Percentiles rank a stretch among this genome's conserved stretches.
These are phyloP conservation scores for Smithsoniella earleae DNA, from an alignment of 163 green algal genomes.

Conservation along the genomic window DNA sequence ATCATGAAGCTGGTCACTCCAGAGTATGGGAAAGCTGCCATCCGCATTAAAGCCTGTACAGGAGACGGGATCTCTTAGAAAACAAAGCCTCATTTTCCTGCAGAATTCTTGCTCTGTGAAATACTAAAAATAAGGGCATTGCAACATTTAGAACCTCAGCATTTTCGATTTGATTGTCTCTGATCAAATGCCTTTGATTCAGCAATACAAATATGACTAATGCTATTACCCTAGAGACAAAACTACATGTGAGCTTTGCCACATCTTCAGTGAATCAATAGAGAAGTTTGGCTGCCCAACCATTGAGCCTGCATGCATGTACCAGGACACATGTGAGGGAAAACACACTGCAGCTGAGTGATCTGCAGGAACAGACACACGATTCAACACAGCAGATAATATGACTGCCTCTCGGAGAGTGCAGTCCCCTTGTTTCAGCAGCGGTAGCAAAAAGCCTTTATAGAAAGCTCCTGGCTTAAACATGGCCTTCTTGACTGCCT, in stretches of 20 bases:
- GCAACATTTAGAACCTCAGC: too few relatives aligned
- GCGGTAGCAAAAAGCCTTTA: constrained; percentile 79
- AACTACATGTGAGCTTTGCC: too few relatives aligned
- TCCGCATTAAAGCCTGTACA: constrained; percentile 67
- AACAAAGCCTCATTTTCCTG: background rate
- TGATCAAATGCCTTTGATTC: too few relatives aligned
- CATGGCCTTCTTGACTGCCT: constrained; percentile 86
- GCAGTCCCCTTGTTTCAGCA: constrained; percentile 75
- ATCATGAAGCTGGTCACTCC: constrained; percentile 97
- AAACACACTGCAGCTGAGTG: constrained; percentile 22
- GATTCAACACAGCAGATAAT: constrained; percentile 61
- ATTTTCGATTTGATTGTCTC: too few relatives aligned
- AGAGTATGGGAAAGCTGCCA: constrained; percentile 60
- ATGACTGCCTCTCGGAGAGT: constrained; percentile 93
- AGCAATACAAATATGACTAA: too few relatives aligned
- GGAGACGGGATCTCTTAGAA: background rate
- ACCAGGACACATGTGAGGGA: too few relatives aligned
- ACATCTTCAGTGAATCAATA: too few relatives aligned
- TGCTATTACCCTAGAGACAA: too few relatives aligned
- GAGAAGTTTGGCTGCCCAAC: too few relatives aligned
- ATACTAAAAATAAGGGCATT: too few relatives aligned
- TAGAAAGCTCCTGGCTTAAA: constrained; percentile 97
- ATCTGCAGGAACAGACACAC: constrained; percentile 37
- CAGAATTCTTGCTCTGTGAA: too few relatives aligned
- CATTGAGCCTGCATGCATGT: too few relatives aligned